phyloP scores from a whole-genome alignment of 2,329 filamentous ascomycete genomes.

The Penicillium paneum region DNA sequence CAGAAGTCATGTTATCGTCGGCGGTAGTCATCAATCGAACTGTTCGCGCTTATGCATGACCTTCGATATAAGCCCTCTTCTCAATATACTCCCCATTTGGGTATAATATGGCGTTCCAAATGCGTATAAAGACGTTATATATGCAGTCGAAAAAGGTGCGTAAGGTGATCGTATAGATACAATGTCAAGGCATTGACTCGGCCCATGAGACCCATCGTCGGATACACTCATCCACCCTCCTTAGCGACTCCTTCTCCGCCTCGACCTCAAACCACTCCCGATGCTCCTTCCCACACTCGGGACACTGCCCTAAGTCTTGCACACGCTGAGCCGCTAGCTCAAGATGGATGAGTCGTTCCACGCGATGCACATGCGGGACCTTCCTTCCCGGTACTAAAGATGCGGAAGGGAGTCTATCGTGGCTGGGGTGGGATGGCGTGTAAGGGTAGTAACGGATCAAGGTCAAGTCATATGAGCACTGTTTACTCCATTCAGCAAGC shows the following conservation, averaged over 20 bases:
- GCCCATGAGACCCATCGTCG: conserved; percentile 85
- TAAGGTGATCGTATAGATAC: not conserved
- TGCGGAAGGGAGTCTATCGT: conserved; percentile 1
- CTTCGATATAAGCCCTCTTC: not conserved
- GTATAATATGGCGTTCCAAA: not conserved
- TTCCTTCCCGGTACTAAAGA: conserved; percentile 52
- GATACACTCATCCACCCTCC: conserved; percentile 68
- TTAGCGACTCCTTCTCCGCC: conserved; percentile 67
- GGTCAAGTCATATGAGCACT: conserved; percentile 86
- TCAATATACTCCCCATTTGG: too few species aligned
- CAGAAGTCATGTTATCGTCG: not conserved
- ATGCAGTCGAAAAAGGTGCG: not conserved
- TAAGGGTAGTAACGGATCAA: conserved; percentile 93
- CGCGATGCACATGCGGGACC: conserved; percentile 79
- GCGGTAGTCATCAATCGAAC: not conserved
- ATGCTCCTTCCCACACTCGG: conserved; percentile 78
- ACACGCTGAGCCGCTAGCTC: conserved; percentile 66
- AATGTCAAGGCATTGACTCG: conserved; percentile 35
- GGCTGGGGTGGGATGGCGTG: conserved; percentile 16
- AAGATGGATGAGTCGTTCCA: conserved; percentile 86
- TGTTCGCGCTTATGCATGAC: not conserved
- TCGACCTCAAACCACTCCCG: conserved; percentile 94
- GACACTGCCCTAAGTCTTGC: conserved; percentile 62
- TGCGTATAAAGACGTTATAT: not conserved
- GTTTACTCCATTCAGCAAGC: conserved; percentile 87